Evolutionary conservation across 441 rosid genomes (phyloP), one percentile per base, ranked within the genome.

Genomic region (Francoa sonchifolia): DNA sequence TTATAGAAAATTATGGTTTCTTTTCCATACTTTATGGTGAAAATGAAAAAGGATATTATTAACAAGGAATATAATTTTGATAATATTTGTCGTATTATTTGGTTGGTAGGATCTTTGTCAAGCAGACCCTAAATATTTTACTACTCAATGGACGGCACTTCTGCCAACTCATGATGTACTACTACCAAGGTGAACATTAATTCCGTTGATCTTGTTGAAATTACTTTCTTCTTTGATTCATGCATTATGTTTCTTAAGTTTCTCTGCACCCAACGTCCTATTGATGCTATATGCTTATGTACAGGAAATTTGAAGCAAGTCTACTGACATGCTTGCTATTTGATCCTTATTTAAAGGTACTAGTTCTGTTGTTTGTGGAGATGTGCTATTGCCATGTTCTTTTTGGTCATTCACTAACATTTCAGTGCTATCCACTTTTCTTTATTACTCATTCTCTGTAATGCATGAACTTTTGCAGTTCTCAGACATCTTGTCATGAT

Each of bases 261-360:
- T 34, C 31, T 38, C 25, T n/a, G 1, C 32, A 31, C 33, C 50
- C 34, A 45, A 37, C 20, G 23, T 7, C 27, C 44, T 52, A 32
- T 52, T 55, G 23, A 36, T 57, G 13, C 33, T 58, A 29, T 36
- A 54, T 40, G 27, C 54, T 44, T 48, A 36, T 45, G 27, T 54
- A 62, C 73, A 84, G 94, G 74, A 88, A 69, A 59, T 77, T 58
- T 55, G 95, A 84, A 58, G 80, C 79, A 11, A 74, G 85, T 65
- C 64, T 81, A 4, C 78, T 88, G 95, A 61, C 85, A 47, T 74
- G 90, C 72, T 62, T 84, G 75, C 65, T 81, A 36, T 84, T 72
- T 58, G 97, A 84, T 73, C 95, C 95, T 43, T 65, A 70, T 64
- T 52, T 76, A 48, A 88, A 84, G 95, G 97, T 88, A 66, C 20